Evolutionary conservation across 2,329 filamentous ascomycete genomes (phyloP).

Genomic region (Calonectria hongkongensis): DNA sequence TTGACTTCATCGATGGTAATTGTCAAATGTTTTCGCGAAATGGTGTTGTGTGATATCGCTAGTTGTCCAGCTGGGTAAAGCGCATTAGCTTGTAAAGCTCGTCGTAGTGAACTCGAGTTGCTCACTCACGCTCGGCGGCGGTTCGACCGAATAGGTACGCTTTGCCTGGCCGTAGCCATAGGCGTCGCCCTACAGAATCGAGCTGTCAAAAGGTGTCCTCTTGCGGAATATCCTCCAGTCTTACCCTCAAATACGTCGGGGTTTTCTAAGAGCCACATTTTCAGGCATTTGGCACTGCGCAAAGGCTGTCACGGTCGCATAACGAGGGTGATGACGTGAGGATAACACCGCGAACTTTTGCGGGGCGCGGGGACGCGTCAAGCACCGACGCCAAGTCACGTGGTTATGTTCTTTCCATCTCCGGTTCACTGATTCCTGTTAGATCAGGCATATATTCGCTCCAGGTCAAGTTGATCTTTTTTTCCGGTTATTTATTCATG

Average conservation of each 20-base stretch:
- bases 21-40: constrained; percentile 91
- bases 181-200: constrained; percentile 64
- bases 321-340: constrained; percentile 52
- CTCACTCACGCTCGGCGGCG: constrained; percentile 78
- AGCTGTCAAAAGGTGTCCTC: constrained; percentile 29
- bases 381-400: constrained; percentile 53
- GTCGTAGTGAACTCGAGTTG: not conserved
- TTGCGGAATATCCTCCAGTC: not conserved
- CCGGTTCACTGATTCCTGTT: not conserved
- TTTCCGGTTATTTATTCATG: not conserved
- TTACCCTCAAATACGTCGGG: constrained; percentile 71
- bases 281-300: constrained; percentile 43
- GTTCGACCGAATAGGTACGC: constrained; percentile 91
- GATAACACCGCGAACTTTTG: constrained; percentile 49
- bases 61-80: constrained; percentile 74
- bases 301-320: constrained; percentile 47
- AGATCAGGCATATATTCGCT: not conserved
- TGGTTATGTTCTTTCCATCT: constrained; percentile 28
- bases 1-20: constrained; percentile 81
- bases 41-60: constrained; percentile 85
- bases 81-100: constrained; percentile 27
- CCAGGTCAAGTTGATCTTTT: no score
- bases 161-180: constrained; percentile 92
- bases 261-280: constrained; percentile 81
- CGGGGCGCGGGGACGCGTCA: constrained; percentile 49